Percentiles rank a stretch among this genome's conserved stretches.
phyloP scores from a whole-genome alignment of 257 asterid species.

The Fraxinus anomala region DNA sequence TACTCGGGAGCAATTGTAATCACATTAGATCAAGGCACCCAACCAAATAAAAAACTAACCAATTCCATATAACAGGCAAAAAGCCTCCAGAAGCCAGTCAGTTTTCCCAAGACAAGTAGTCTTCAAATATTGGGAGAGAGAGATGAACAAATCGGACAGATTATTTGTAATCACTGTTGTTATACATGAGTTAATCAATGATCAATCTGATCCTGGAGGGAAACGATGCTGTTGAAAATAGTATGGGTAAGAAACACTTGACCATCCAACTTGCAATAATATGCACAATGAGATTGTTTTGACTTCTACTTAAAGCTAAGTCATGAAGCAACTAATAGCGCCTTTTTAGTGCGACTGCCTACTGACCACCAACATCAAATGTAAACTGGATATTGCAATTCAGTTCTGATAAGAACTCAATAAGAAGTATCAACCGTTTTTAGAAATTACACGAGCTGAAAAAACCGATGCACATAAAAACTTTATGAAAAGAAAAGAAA shows the following conservation, averaged over 20 bases:
- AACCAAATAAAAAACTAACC: not conserved
- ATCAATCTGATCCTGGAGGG: not conserved
- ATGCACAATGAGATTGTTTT: not conserved
- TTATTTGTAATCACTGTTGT: not conserved
- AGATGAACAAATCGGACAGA: not conserved
- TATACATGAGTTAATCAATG: not conserved
- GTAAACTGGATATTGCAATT: not conserved
- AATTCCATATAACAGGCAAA: not conserved
- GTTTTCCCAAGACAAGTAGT: not conserved
- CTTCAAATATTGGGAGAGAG: not conserved
- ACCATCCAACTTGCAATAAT: not conserved
- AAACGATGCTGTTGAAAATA: not conserved
- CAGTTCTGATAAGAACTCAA: not conserved
- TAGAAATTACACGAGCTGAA: not conserved
- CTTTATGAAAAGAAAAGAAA: not conserved
- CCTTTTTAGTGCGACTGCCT: conserved; percentile 14
- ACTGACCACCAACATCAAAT: not conserved
- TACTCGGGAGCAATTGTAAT: not conserved
- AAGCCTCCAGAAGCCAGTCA: not conserved
- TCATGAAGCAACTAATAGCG: not conserved
- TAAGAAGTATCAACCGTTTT: not conserved
- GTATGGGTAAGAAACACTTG: conserved; percentile 1
- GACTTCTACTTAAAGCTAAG: not conserved
- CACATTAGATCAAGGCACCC: not conserved
- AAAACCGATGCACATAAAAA: not conserved